A percentile compares a stretch with the other conserved stretches of the same genome.
Evolutionary conservation across 345 rosid species (phyloP).

Genomic region (Abelmoschus esculentus): DNA sequence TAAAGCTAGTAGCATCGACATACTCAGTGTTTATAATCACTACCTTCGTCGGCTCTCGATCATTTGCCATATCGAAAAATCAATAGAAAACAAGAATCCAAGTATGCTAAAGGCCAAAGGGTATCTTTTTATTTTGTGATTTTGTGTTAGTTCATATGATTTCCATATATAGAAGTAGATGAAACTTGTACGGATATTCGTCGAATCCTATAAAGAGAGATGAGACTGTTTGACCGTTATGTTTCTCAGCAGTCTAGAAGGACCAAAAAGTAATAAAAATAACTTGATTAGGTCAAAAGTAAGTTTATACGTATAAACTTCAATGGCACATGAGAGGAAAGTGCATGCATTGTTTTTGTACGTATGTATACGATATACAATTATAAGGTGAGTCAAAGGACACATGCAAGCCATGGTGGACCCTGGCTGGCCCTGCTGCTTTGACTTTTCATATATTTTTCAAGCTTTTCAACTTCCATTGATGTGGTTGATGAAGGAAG

Average conservation of each 20-base stretch:
- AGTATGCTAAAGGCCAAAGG: not conserved
- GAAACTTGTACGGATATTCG: not conserved
- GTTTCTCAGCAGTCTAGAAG: conserved; percentile 3
- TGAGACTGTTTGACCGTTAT: conserved; percentile 2
- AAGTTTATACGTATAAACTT: not conserved
- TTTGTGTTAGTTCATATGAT: not conserved
- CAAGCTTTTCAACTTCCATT: not conserved
- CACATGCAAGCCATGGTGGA: not conserved
- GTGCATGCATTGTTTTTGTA: not conserved
- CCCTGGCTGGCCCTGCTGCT: not conserved
- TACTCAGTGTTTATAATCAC: conserved; percentile 47
- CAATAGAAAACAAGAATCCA: not conserved
- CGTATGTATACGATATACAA: not conserved
- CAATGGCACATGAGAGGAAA: not conserved
- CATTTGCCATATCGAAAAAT: not conserved
- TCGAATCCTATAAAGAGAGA: not conserved
- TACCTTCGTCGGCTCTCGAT: conserved; percentile 36
- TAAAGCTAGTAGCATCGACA: conserved; percentile 43
- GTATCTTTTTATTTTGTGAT: not conserved
- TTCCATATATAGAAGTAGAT: not conserved
- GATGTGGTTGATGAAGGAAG: not conserved
- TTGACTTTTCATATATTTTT: not conserved
- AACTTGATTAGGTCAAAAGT: not conserved
- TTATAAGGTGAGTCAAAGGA: not conserved
- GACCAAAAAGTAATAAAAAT: not conserved